Conservation (phyloP, 2,329 filamentous ascomycete species). For the Pestalotiopsis fici region DNA sequence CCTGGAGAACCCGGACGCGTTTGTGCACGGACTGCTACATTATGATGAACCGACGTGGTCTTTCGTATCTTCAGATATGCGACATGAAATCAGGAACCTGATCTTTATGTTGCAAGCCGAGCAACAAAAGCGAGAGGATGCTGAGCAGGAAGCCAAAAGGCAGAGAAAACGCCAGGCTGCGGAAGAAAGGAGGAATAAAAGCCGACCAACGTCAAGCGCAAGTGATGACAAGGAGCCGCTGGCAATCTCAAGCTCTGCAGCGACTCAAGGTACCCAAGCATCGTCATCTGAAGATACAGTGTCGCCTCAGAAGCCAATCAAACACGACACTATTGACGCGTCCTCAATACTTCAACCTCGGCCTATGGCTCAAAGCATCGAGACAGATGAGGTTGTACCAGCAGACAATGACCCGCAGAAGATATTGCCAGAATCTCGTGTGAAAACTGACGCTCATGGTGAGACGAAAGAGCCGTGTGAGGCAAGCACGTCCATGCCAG, state of each 20-base stretch:
- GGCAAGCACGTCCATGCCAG: not conserved
- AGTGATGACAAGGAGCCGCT: not conserved
- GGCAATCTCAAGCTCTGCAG: not conserved
- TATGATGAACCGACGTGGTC: constrained; percentile 52
- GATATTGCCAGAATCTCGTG: not conserved
- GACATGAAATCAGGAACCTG: constrained; percentile 64
- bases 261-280: not conserved
- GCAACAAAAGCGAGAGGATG: constrained; percentile 48
- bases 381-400: not conserved
- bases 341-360: not conserved
- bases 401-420: not conserved
- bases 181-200: constrained; percentile 7
- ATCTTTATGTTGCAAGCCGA: constrained; percentile 64
- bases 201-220: not conserved
- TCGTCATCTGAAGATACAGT: not conserved
- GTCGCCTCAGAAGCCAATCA: not conserved
- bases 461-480: not conserved
- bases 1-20: constrained; percentile 70
- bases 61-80: constrained; percentile 61
- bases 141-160: constrained; percentile 36
- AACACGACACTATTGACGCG: not conserved
- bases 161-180: constrained; percentile 27
- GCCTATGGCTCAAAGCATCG: not conserved
- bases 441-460: not conserved
- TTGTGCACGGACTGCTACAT: constrained; percentile 66